Evolutionary conservation across 2,329 filamentous ascomycete species (phyloP).

Genomic region (Fusarium liriodendri): DNA sequence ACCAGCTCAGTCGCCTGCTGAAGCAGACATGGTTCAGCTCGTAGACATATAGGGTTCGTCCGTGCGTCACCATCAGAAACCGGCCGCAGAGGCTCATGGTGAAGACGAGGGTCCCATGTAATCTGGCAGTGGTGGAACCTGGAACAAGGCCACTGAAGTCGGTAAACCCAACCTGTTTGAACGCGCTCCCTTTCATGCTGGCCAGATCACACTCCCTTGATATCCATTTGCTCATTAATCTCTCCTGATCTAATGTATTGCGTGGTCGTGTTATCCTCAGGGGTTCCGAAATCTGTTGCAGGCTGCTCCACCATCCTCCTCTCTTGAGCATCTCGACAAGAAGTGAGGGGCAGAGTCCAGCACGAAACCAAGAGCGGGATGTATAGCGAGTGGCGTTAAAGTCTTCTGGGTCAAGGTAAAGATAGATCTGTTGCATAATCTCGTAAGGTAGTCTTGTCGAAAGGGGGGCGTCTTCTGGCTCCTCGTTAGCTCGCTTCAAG

Average conservation of each 20-base stretch:
- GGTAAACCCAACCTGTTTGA: conserved; percentile 48
- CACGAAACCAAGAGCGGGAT: conserved; percentile 70
- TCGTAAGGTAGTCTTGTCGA: conserved; percentile 50
- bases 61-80: conserved; percentile 67
- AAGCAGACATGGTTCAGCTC: conserved; percentile 52
- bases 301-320: conserved; percentile 64
- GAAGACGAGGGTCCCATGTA: conserved; percentile 51
- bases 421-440: conserved; percentile 52
- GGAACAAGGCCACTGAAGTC: conserved; percentile 51
- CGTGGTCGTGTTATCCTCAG: conserved; percentile 25
- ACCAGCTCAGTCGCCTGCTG: conserved; percentile 36
- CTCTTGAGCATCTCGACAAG: conserved; percentile 64
- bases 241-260: conserved; percentile 40
- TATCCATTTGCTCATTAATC: conserved; percentile 55
- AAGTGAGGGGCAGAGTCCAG: conserved; percentile 63
- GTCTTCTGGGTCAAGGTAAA: conserved; percentile 48
- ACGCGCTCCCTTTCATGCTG: conserved; percentile 37
- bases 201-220: conserved; percentile 52
- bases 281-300: conserved; percentile 42
- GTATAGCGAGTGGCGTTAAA: conserved; percentile 71
- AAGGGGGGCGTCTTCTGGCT: conserved; percentile 18
- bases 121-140: conserved; percentile 36
- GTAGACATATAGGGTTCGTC: conserved; percentile 68
- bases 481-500: not conserved
- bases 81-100: conserved; percentile 68